phyloP scores from a whole-genome alignment of 352 stramenopile species.

The Halophytophthora polymorphica region DNA sequence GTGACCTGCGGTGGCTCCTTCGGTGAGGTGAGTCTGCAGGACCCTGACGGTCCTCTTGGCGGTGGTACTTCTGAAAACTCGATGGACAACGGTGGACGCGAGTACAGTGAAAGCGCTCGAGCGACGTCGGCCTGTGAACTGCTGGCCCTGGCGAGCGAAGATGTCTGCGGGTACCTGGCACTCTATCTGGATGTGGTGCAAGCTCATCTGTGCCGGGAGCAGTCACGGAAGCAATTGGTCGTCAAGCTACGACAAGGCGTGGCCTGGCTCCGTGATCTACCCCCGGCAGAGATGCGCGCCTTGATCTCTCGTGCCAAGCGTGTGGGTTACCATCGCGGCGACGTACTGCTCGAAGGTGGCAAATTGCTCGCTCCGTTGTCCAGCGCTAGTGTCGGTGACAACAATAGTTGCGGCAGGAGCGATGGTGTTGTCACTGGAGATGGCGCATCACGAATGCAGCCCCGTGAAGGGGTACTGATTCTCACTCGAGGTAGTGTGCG shows the following conservation, averaged over 20 bases:
- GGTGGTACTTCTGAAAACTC: no score
- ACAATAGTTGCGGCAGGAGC: no score
- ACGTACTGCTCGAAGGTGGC: constrained; percentile 45
- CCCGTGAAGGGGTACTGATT: constrained; percentile 28
- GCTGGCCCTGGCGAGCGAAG: constrained; percentile 47
- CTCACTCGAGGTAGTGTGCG: constrained; percentile 27
- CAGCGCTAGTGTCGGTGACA: background rate
- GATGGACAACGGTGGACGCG: constrained; percentile 13
- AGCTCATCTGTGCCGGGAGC: constrained; percentile 53
- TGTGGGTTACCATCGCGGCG: constrained; percentile 35
- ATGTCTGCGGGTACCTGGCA: constrained; percentile 56
- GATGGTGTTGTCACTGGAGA: background rate
- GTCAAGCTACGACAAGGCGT: constrained; percentile 36
- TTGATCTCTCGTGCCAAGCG: constrained; percentile 42
- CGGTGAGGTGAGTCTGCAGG: constrained; percentile 47
- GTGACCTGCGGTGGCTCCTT: constrained; percentile 55
- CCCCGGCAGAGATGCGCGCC: constrained; percentile 54
- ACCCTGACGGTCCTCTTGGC: constrained; percentile 2
- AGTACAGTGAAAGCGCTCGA: constrained; percentile 54
- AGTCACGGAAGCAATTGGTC: constrained; percentile 44
- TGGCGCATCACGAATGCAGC: constrained; percentile 8
- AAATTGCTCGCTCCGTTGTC: constrained; percentile 16
- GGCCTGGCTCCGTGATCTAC: constrained; percentile 35
- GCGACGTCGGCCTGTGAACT: constrained; percentile 32
- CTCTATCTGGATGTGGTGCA: constrained; percentile 70